Base-by-base conservation (phyloP, 495 filamentous ascomycete species). In the Talaromyces ruber region DNA sequence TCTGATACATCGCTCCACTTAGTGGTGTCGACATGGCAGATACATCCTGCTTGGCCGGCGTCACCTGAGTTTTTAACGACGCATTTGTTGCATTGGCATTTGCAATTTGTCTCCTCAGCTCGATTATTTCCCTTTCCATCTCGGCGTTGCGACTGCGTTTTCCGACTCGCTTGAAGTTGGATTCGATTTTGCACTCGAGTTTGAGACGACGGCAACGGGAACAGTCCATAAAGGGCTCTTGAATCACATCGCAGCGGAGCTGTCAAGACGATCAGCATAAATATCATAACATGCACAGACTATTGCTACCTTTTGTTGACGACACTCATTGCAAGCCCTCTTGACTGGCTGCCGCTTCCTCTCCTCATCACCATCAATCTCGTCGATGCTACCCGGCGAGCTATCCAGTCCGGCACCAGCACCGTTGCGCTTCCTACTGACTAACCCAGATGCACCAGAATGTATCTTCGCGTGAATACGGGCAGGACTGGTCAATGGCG, bases 311-410 rank as follows among this genome's bases (percentile, higher is more conserved):
- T 97, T 97, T 74, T 97, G 92, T 73, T 97, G 93, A 43, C 92
- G 84, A 73, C 93, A 97, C 71, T 97, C 91, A 75, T 97, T 96
- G 72, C 92, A 96, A 16, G 92, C 92, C 62, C 91, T 84, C 74
- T 95, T 96, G 52, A 92, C 87, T 12, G 88, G 89, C 61, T 86
- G 84, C 63, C 86, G 79, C 70, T 84, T 84, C 74, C 82, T 83
- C 66, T 88, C 83, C 63, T 81, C 81, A 22, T 81, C 77, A 57
- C 87, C 86, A 47, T 85, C 85, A 73, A 83, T 82, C 63, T 86
- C 86, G 59, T 90, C 88, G 29, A 80, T 74, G 72, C 88, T 90
- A n/a, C 82, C 85, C 21, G 86, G 86, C 32, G 86, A 89, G 73
- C 85, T 89, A 52, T 88, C 85, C 55, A 85, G 72, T 32, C 78